Evolutionary conservation across 805 yeast species (phyloP).

Genomic region (Pichia pseudocactophila): DNA sequence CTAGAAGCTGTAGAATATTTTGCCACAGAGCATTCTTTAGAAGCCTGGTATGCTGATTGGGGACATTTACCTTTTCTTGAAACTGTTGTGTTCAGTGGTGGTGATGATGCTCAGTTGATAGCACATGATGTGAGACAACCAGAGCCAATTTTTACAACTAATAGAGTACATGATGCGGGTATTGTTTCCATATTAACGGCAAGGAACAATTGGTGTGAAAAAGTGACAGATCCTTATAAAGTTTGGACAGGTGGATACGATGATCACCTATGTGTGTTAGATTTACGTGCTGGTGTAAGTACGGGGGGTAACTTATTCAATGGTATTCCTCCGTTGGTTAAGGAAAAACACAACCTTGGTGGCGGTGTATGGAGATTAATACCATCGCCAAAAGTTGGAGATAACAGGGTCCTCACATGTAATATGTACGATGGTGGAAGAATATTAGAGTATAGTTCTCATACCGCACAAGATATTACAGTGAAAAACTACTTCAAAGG

Average conservation of each 20-base stretch:
- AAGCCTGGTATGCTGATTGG: slow-evolving; percentile 83
- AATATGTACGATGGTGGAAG: slow-evolving; percentile 96
- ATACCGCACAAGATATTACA: slow-evolving; percentile 16
- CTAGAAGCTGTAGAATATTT: slow-evolving; percentile 9
- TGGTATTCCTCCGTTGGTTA: slow-evolving; percentile 45
- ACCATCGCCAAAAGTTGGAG: slow-evolving; percentile 42
- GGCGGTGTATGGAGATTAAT: slow-evolving; percentile 95
- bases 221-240: slow-evolving; percentile 29
- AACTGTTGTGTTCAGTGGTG: slow-evolving; percentile 71
- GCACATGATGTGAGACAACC: slow-evolving; percentile 59
- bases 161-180: slow-evolving; percentile 79
- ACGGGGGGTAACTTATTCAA: slow-evolving; percentile 12
- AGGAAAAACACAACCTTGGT: slow-evolving; percentile 45
- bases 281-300: slow-evolving; percentile 43
- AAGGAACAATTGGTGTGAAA: slow-evolving; percentile 32
- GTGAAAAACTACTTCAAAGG: slow-evolving; percentile 42
- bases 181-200: slow-evolving; percentile 70
- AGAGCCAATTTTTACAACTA: slow-evolving; percentile 29
- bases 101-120: slow-evolving; percentile 73
- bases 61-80: slow-evolving; percentile 45
- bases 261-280: slow-evolving; percentile 62
- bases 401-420: slow-evolving; percentile 57
- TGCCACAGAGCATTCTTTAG: slow-evolving; percentile 51
- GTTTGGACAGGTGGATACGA: slow-evolving; percentile 91
- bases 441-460: slow-evolving; percentile 35